Conservation (phyloP, 106 monocot species). For the Allium sativum region DNA sequence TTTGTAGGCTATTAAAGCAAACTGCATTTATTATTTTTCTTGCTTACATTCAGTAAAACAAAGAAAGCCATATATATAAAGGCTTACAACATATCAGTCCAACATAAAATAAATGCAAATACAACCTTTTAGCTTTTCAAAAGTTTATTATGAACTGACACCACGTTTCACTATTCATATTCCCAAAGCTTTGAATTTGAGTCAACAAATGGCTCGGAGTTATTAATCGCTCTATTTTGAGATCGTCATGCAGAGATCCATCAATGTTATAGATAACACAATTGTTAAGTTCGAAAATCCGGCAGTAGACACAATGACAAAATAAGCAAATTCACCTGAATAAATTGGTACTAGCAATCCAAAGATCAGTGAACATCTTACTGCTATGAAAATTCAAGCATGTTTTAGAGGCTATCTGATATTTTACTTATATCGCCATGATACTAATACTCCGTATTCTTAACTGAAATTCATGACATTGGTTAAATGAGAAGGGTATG, state of each 20-base stretch:
- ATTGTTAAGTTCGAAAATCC: neutral
- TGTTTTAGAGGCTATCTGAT: constrained; percentile 50
- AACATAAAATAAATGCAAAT: too few species aligned
- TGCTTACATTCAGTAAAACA: too few species aligned
- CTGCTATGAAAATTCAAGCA: constrained; percentile 51
- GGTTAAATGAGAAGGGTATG: constrained; percentile 13
- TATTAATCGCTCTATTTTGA: neutral
- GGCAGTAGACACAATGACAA: neutral
- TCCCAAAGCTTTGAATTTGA: too few species aligned
- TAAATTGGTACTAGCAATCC: constrained; percentile 1
- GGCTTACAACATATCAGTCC: too few species aligned
- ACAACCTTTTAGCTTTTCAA: too few species aligned
- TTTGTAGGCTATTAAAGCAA: too few species aligned
- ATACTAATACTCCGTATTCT: too few species aligned
- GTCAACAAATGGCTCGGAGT: neutral
- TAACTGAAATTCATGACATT: too few species aligned
- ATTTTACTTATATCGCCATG: neutral
- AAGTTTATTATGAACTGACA: too few species aligned
- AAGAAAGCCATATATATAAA: too few species aligned
- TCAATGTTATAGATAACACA: neutral
- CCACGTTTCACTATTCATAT: too few species aligned
- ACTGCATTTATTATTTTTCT: too few species aligned
- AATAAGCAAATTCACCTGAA: constrained; percentile 3
- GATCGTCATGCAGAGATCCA: constrained; percentile 11
- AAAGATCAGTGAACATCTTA: constrained; percentile 24